phyloP scores from a whole-genome alignment of 2,329 filamentous ascomycete genomes.

The Beauveria sp. region DNA sequence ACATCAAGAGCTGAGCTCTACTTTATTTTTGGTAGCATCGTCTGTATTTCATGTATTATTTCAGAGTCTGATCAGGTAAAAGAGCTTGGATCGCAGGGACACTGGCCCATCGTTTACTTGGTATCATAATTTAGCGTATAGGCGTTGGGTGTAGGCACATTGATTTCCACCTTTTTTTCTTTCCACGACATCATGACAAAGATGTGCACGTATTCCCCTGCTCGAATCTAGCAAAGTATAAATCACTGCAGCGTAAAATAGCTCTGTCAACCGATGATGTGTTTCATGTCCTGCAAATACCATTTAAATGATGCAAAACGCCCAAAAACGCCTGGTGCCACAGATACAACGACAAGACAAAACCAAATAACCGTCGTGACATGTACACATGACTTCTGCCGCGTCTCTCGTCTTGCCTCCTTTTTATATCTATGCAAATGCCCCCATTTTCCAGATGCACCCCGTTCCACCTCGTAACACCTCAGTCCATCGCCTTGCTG shows the following conservation, averaged over 20 bases:
- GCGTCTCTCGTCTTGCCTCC: not conserved
- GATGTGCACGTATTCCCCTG: too few species aligned
- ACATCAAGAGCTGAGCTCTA: not conserved
- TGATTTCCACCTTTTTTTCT: not conserved
- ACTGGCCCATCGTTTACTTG: not conserved
- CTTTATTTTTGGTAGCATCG: not conserved
- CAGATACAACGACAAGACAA: not conserved
- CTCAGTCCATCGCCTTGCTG: slow-evolving; percentile 39
- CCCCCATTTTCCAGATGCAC: not conserved
- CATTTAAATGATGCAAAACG: slow-evolving; percentile 3
- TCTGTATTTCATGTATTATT: not conserved
- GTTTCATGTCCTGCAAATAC: not conserved
- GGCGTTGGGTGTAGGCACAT: not conserved
- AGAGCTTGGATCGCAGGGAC: not conserved
- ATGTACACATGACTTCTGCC: slow-evolving; percentile 4
- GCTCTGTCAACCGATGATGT: not conserved
- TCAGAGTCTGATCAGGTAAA: not conserved
- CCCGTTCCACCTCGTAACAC: not conserved
- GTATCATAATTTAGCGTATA: not conserved
- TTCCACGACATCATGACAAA: too few species aligned
- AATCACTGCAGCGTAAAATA: not conserved
- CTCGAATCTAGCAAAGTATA: too few species aligned
- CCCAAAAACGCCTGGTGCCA: slow-evolving; percentile 6
- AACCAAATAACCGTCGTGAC: slow-evolving; percentile 4
- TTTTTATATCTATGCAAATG: slow-evolving; percentile 6